Conservation (phyloP, 352 stramenopile genomes). For the Globisporangium parvum region DNA sequence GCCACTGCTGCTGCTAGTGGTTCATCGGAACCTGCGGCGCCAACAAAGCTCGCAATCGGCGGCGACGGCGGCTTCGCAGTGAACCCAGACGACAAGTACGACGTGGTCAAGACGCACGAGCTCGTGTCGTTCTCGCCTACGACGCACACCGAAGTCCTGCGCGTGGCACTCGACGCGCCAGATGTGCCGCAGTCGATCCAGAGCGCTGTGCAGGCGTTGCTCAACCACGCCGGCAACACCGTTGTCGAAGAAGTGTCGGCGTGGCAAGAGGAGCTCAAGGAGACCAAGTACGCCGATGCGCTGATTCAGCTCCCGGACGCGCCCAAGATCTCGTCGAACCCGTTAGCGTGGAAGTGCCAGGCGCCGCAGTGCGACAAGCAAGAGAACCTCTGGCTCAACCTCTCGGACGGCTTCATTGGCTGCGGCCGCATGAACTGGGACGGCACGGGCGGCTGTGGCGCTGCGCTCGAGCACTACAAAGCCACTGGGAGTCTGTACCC, state of each 20-base stretch:
- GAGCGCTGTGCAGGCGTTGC: constrained; percentile 52
- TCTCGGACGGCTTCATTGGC: constrained; percentile 89
- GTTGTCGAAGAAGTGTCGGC: constrained; percentile 73
- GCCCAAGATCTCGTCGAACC: constrained; percentile 66
- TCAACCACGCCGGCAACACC: constrained; percentile 69
- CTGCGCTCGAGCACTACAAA: constrained; percentile 94
- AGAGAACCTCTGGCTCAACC: constrained; percentile 99
- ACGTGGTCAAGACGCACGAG: constrained; percentile 71
- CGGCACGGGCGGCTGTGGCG: constrained; percentile 93
- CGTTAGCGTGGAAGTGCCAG: constrained; percentile 74
- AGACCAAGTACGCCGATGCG: constrained; percentile 72
- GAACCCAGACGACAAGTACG: constrained; percentile 82
- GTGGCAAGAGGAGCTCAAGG: constrained; percentile 79
- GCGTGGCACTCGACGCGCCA: constrained; percentile 26
- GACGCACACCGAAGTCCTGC: constrained; percentile 30
- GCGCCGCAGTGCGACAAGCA: constrained; percentile 93
- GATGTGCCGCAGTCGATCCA: constrained; percentile 41
- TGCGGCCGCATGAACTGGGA: constrained; percentile 94
- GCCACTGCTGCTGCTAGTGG: not conserved
- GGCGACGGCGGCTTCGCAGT: constrained; percentile 93
- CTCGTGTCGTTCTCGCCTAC: constrained; percentile 65
- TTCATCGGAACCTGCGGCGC: constrained; percentile 13
- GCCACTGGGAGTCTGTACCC: constrained; percentile 92
- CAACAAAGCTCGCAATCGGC: constrained; percentile 94
- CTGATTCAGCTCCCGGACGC: constrained; percentile 56